A percentile compares a stretch with the other conserved stretches of the same genome.
These are phyloP conservation scores for Ascobolus immersus DNA, from an alignment of 495 filamentous ascomycete genomes.

Conservation along the genomic window DNA sequence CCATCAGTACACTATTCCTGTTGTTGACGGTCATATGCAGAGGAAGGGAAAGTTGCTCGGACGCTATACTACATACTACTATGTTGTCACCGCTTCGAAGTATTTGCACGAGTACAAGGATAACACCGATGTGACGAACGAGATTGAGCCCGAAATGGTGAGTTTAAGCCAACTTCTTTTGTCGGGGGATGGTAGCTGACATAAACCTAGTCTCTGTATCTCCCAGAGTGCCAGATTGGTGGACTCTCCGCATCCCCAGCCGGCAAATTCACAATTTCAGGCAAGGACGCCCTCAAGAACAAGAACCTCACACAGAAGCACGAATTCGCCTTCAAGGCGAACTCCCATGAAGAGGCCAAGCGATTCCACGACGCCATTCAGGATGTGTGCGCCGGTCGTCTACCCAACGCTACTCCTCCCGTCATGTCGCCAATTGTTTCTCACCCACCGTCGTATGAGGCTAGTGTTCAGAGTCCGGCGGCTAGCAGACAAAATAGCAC, in stretches of 20 bases:
- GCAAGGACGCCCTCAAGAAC: constrained; percentile 53
- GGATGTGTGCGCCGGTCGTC: no score
- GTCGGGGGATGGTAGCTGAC: constrained; percentile 23
- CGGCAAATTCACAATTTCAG: constrained; percentile 83
- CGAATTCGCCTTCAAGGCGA: constrained; percentile 36
- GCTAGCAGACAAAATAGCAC: no score
- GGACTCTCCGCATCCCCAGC: constrained; percentile 22
- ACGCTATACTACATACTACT: constrained; percentile 54
- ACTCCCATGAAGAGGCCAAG: constrained; percentile 7
- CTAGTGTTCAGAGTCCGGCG: no score
- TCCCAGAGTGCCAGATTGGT: constrained; percentile 72
- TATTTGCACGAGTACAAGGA: constrained; percentile 94
- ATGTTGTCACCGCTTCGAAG: constrained; percentile 61
- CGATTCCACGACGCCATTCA: no score
- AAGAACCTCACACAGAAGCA: constrained; percentile 33
- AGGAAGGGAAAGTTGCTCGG: constrained; percentile 58
- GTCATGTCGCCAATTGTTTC: no score
- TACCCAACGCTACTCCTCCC: no score
- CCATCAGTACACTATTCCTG: constrained; percentile 49
- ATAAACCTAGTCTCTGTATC: constrained; percentile 61
- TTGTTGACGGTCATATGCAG: constrained; percentile 70
- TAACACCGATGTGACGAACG: constrained; percentile 28
- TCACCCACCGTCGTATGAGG: no score
- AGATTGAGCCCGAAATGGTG: no score
- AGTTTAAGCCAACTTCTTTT: background rate